phyloP scores from a whole-genome alignment of 2,329 filamentous ascomycete genomes.

The Microdochium trichocladiopsis region DNA sequence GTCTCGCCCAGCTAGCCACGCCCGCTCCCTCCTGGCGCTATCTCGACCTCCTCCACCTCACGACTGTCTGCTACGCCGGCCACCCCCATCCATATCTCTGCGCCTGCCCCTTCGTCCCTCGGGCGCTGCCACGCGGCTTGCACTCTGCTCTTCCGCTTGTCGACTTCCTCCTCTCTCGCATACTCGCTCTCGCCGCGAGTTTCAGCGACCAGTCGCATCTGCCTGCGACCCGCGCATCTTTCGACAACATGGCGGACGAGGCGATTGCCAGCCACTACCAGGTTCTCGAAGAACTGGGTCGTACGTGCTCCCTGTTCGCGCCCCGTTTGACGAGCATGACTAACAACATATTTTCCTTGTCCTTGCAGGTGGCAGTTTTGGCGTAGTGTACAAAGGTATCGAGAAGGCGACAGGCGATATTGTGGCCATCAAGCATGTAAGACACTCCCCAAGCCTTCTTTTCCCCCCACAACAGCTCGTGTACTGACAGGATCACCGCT shows the following conservation, averaged over 20 bases:
- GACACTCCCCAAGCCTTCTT: constrained; percentile 16
- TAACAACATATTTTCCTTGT: constrained; percentile 6
- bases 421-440: constrained; percentile 93
- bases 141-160: constrained; percentile 3
- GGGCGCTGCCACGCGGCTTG: not conserved
- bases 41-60: not conserved
- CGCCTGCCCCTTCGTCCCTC: not conserved
- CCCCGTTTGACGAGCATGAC: constrained; percentile 2
- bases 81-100: not conserved
- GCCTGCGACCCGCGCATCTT: not conserved
- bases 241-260: constrained; percentile 46
- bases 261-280: constrained; percentile 82
- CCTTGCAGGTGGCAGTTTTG: constrained; percentile 87
- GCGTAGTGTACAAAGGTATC: constrained; percentile 93
- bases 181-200: not conserved
- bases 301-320: constrained; percentile 45
- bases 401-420: constrained; percentile 85
- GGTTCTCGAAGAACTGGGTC: constrained; percentile 91
- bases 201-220: constrained; percentile 8
- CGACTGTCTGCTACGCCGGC: not conserved
- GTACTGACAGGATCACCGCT: constrained; percentile 6
- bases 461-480: not conserved
- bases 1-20: not conserved
- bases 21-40: not conserved
- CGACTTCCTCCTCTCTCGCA: constrained; percentile 2